A percentile compares a stretch with the other conserved stretches of the same genome.
Conservation (phyloP, 345 rosid genomes). For the Pistacia vera region DNA sequence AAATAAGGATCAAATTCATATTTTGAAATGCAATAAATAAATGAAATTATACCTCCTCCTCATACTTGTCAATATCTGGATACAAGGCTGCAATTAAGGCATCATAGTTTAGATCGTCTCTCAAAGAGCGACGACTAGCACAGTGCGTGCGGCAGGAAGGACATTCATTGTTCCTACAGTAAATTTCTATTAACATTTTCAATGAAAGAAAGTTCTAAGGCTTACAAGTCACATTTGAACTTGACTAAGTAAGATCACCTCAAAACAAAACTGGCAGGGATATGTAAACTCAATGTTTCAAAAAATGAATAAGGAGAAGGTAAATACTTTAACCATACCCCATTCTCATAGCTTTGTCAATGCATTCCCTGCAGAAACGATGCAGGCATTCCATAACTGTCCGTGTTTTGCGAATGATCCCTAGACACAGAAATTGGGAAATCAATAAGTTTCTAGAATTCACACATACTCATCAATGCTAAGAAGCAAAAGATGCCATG, state of each 20-base stretch:
- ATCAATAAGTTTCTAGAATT: conserved; percentile 9
- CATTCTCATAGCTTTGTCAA: conserved; percentile 81
- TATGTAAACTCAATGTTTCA: conserved; percentile 10
- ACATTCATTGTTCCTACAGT: conserved; percentile 77
- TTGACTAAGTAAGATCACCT: conserved; percentile 12
- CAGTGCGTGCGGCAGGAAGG: conserved; percentile 89
- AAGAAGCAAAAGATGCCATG: conserved; percentile 7
- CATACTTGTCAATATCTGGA: conserved; percentile 69
- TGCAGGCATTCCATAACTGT: conserved; percentile 90
- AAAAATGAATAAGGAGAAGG: not conserved
- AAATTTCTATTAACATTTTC: conserved; percentile 20
- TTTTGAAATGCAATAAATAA: conserved; percentile 11
- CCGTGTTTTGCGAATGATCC: conserved; percentile 81
- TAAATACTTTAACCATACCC: conserved; percentile 48
- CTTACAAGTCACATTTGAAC: conserved; percentile 1
- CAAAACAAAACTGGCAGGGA: conserved; percentile 11
- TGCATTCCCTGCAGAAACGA: conserved; percentile 87
- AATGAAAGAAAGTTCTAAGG: not conserved
- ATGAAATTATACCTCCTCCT: conserved; percentile 56
- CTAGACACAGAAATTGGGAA: conserved; percentile 31
- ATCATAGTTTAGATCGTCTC: conserved; percentile 85
- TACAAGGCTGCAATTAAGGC: conserved; percentile 72
- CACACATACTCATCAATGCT: not conserved
- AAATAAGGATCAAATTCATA: conserved; percentile 13
- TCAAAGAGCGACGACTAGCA: conserved; percentile 80